A percentile compares a stretch with the other conserved stretches of the same genome.
phyloP scores from a whole-genome alignment of 73 alveolate species.

The Breviolum minutum region DNA sequence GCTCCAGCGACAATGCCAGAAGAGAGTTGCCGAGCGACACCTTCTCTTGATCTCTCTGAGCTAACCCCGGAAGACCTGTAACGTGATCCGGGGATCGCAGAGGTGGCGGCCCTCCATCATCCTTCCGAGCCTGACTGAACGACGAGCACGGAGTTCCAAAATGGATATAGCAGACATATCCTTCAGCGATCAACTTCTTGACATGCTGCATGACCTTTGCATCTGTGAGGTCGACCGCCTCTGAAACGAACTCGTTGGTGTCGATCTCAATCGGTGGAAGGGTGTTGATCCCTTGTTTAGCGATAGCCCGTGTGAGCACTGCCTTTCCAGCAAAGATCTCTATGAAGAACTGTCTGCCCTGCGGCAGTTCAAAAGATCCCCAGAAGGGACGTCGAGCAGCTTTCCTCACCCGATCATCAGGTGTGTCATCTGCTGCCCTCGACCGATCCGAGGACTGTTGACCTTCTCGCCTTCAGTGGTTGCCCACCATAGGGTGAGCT shows the following conservation, averaged over 20 bases:
- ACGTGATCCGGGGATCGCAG: not conserved
- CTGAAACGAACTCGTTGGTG: too few species aligned
- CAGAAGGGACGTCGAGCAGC: not conserved
- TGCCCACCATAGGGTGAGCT: not conserved
- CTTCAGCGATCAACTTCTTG: not conserved
- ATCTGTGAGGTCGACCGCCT: not conserved
- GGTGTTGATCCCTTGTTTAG: too few species aligned
- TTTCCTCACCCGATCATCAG: not conserved
- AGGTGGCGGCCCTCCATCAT: slow-evolving; percentile 54
- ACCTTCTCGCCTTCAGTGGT: not conserved
- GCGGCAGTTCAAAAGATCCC: not conserved
- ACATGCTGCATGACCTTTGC: not conserved
- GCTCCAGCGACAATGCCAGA: not conserved
- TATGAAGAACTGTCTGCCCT: not conserved
- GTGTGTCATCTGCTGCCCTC: not conserved
- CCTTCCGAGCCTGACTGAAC: slow-evolving; percentile 19
- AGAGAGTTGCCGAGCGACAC: not conserved
- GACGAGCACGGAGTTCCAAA: slow-evolving; percentile 44
- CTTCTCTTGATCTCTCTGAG: not conserved
- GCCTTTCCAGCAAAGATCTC: slow-evolving; percentile 14
- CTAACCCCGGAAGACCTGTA: not conserved
- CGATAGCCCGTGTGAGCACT: too few species aligned
- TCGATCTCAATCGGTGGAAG: too few species aligned
- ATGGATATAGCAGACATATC: not conserved
- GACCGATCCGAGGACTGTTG: not conserved